Evolutionary conservation across 192 early-diverging fungal species (phyloP), one percentile per base, ranked within the genome.

Genomic region (Podila epigama): DNA sequence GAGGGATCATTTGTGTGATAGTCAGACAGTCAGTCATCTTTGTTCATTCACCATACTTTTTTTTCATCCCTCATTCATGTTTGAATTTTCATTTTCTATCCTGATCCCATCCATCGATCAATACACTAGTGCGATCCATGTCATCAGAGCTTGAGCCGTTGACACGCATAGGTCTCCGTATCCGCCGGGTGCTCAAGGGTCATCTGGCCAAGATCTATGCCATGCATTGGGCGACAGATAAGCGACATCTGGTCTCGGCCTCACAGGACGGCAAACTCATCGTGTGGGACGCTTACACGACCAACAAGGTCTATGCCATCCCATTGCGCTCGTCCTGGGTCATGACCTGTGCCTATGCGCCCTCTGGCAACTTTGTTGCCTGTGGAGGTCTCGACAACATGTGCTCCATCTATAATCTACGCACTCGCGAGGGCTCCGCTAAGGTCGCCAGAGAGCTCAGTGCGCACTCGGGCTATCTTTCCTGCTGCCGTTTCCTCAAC

Each of bases 241-340:
- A 95, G 82, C 91, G 97, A 52, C 98, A 99, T 78, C 80, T 99
- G 9, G 98, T 98, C 27, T 94, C 92, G 53, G 97, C 97, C 22
- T 99, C 98, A 56, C 98, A 99, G 87, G 98, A 99, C 81, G 97
- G 98, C 63, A 99, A 98, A 82, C 87, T 99, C 60, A 99, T 99
- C 69, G 95, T 99, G 25, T 99, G 98, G 97, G 98, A 99, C 69
- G 96, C 96, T 34, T 96, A 93, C 70, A 95, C 95, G 51, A 97
- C 96, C 61, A 99, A 99, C 88, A 99, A 99, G 84, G 93, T 98
- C 41, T 95, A 98, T 82, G 97, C 98, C 29, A 98, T 99, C 67
- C 98, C 98, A 7, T 82, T 99, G 60, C 93, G 95, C 10, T 99
- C 98, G 2, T 98, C 97, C 20, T 99, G 98, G 98, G 97, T 99